Conservation (phyloP, 2,329 filamentous ascomycete genomes). For the Nigrospora sphaerica region DNA sequence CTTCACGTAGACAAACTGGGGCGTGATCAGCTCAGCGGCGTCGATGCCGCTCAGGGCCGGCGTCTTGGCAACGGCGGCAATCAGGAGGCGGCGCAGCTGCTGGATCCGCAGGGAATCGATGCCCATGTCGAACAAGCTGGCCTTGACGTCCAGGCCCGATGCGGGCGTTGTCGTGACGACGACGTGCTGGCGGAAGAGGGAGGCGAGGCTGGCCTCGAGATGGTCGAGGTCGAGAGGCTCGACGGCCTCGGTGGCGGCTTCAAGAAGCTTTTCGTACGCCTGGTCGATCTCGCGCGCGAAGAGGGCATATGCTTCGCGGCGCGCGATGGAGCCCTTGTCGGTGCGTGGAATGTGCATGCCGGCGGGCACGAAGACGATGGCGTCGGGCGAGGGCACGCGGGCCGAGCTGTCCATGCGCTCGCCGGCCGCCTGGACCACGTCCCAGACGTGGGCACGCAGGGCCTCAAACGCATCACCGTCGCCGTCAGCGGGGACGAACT, state of each 20-base stretch:
- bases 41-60: background rate
- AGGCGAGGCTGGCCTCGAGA: background rate
- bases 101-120: slow-evolving; percentile 12
- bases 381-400: slow-evolving; percentile 10
- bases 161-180: background rate
- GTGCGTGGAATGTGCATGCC: slow-evolving; percentile 10
- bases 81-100: slow-evolving; percentile 7
- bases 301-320: slow-evolving; percentile 11
- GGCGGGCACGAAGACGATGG: slow-evolving; percentile 10
- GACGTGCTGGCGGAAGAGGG: background rate
- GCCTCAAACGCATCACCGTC: background rate
- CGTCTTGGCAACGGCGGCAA: slow-evolving; percentile 3
- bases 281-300: slow-evolving; percentile 8
- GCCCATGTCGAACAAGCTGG: slow-evolving; percentile 1
- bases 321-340: slow-evolving; percentile 15
- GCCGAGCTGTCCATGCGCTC: slow-evolving; percentile 11
- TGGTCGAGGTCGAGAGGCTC: slow-evolving; percentile 6
- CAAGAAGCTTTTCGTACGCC: background rate
- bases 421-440: slow-evolving; percentile 6
- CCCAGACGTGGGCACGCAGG: background rate
- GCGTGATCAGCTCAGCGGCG: background rate
- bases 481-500: background rate
- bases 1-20: background rate
- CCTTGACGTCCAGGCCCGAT: background rate
- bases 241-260: slow-evolving; percentile 6